Evolutionary conservation across 2,329 filamentous ascomycete genomes (phyloP).

Genomic region (Exophiala xenobiotica): DNA sequence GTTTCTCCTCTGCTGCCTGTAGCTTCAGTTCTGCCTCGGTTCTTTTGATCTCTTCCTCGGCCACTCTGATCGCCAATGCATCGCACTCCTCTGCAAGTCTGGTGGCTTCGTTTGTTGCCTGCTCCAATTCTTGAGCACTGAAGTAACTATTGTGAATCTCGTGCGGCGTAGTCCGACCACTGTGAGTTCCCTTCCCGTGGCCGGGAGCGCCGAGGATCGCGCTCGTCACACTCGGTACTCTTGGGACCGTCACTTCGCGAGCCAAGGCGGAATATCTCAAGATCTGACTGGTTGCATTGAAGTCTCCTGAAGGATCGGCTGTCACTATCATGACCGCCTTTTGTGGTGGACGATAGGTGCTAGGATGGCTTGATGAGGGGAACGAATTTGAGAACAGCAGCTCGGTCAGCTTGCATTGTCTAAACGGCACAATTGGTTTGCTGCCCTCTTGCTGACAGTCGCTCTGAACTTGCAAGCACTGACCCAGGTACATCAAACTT

Average conservation of each 20-base stretch:
- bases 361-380: slow-evolving; percentile 58
- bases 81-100: slow-evolving; percentile 78
- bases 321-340: slow-evolving; percentile 95
- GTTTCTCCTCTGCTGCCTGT: slow-evolving; percentile 60
- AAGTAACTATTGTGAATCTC: slow-evolving; percentile 48
- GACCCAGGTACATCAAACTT: slow-evolving; percentile 95
- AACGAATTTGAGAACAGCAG: slow-evolving; percentile 86
- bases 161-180: slow-evolving; percentile 48
- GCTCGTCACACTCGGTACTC: slow-evolving; percentile 77
- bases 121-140: slow-evolving; percentile 70
- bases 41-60: slow-evolving; percentile 68
- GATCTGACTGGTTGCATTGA: slow-evolving; percentile 95
- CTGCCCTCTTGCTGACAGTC: slow-evolving; percentile 66
- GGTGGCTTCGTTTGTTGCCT: slow-evolving; percentile 76
- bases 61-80: slow-evolving; percentile 66
- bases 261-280: slow-evolving; percentile 90
- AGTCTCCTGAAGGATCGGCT: slow-evolving; percentile 87
- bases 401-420: slow-evolving; percentile 83
- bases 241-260: slow-evolving; percentile 86
- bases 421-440: slow-evolving; percentile 75
- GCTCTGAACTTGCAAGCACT: slow-evolving; percentile 93
- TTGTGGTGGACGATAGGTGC: slow-evolving; percentile 63
- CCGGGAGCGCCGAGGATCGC: slow-evolving; percentile 54
- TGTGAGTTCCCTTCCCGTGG: slow-evolving; percentile 24
- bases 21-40: slow-evolving; percentile 72